Conservation (phyloP, 2,329 filamentous ascomycete species). For the Lasiodiplodia gonubiensis region DNA sequence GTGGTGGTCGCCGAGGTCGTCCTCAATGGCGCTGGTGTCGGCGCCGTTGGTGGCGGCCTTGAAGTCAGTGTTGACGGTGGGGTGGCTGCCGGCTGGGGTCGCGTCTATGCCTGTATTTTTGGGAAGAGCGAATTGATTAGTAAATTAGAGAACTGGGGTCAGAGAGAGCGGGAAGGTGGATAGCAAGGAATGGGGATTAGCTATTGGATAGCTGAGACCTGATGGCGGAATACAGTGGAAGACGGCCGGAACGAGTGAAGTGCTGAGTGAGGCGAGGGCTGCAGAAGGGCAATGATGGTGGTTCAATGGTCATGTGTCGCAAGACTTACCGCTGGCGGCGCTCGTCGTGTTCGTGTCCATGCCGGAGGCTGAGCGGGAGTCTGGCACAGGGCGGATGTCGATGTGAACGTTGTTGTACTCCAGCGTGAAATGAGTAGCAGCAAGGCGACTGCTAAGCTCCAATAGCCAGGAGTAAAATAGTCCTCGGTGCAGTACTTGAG, state of each 20-base stretch:
- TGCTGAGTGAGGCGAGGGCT: not conserved
- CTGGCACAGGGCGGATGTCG: constrained; percentile 25
- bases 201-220: not conserved
- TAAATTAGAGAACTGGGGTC: not conserved
- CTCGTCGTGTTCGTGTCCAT: constrained; percentile 24
- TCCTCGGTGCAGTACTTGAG: not conserved
- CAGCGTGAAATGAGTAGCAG: constrained; percentile 4
- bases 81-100: constrained; percentile 32
- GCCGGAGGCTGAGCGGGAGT: constrained; percentile 7
- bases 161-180: not conserved
- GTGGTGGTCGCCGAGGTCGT: constrained; percentile 35
- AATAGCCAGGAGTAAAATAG: constrained; percentile 8
- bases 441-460: constrained; percentile 1
- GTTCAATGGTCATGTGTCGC: not conserved
- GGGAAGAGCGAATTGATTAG: not conserved
- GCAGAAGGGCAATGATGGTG: not conserved
- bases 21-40: not conserved
- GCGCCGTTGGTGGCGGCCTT: not conserved
- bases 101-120: constrained; percentile 32
- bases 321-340: constrained; percentile 18
- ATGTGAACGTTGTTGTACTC: constrained; percentile 30
- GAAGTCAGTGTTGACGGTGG: constrained; percentile 25
- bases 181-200: not conserved
- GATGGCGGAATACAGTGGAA: not conserved
- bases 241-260: not conserved